Evolutionary conservation across 2,329 filamentous ascomycete species (phyloP), one percentile per base, ranked within the genome.

Genomic region (Colletotrichum truncatum): DNA sequence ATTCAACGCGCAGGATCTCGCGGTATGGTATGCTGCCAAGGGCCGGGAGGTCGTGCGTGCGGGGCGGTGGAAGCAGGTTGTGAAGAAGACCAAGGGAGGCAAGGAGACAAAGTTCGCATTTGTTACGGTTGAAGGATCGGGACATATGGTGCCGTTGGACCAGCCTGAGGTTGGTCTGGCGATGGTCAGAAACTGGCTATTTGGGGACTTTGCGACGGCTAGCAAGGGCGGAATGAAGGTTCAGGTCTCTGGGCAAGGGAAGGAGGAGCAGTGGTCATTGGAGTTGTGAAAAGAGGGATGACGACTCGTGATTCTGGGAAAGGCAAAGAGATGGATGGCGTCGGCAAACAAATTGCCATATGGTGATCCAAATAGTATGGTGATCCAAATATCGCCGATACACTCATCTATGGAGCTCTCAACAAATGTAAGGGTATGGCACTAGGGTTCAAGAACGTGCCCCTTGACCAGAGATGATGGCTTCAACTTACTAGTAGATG

Each of bases 141-240:
- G 81, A 3, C 80, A 83, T 66, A 73, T 81, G 73, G 79, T 82
- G 59, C 68, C 69, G 34, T 26, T 67, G 45, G 67, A 70, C 23
- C 68, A 63, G 60, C 59, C 66, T 8, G 63, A 70, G 32, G 67
- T 53, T 30, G 64, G 62, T 16, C 41, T 62, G 21, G 54, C 64
- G 52, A 69, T 70, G 57, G 32, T 68, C 21, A 48, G 67, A 54
- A 62, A 68, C 16, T 70, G 69, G 69, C 16, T 70, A 14, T 65
- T 36, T 46, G 62, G 36, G 11, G 57, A 30, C 2, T 65, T 65
- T 23, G 62, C 18, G 4, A 51, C 34, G 39, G 61, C 56, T 6
- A 28, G 18, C 34, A 32, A 43, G 57, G 57, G 36, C 18, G 49
- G 34, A 3, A 7, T 28, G 26, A 41, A 45, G n/a, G 14, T 45